These are phyloP conservation scores for Sporisorium iseilematis-ciliati DNA, from an alignment of 1,284 basidiomycete genomes.

Conservation along the genomic window DNA sequence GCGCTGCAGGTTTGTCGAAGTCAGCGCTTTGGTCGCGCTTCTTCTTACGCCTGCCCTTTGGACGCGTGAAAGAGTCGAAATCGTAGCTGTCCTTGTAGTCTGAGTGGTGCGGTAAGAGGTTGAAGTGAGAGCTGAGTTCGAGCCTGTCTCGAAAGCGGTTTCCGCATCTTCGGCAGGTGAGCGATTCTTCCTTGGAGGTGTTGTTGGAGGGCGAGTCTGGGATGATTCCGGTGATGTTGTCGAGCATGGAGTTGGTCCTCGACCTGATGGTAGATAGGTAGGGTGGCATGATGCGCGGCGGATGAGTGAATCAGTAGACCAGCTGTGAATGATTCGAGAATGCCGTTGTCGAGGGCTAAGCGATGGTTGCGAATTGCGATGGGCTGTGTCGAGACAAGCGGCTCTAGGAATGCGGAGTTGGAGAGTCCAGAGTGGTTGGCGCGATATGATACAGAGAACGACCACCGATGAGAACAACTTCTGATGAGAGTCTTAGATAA, in stretches of 20 bases:
- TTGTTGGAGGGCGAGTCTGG: conserved; percentile 26
- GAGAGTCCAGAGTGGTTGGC: no score
- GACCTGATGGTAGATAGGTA: conserved; percentile 28
- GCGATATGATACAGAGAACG: no score
- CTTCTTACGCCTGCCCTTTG: conserved; percentile 21
- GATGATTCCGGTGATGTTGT: conserved; percentile 43
- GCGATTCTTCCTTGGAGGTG: conserved; percentile 30
- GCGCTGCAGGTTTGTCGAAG: neutral
- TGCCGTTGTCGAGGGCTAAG: neutral
- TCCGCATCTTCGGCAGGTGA: conserved; percentile 40
- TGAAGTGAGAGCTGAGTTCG: conserved; percentile 44
- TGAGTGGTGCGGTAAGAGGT: conserved; percentile 39
- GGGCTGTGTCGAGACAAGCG: neutral
- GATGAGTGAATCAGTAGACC: neutral
- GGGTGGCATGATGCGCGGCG: conserved; percentile 22
- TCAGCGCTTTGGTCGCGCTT: neutral
- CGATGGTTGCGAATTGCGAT: no score
- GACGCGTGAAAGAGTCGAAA: conserved; percentile 29
- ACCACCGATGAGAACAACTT: no score
- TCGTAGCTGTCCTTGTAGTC: conserved; percentile 39
- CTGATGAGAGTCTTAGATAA: no score
- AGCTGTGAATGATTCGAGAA: neutral
- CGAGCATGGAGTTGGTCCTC: conserved; percentile 46
- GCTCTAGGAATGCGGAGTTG: no score
- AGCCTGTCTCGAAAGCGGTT: conserved; percentile 35